Percentiles rank a stretch among this genome's conserved stretches.
Conservation (phyloP, 768 basidiomycete species). For the Pisolithus microcarpus region DNA sequence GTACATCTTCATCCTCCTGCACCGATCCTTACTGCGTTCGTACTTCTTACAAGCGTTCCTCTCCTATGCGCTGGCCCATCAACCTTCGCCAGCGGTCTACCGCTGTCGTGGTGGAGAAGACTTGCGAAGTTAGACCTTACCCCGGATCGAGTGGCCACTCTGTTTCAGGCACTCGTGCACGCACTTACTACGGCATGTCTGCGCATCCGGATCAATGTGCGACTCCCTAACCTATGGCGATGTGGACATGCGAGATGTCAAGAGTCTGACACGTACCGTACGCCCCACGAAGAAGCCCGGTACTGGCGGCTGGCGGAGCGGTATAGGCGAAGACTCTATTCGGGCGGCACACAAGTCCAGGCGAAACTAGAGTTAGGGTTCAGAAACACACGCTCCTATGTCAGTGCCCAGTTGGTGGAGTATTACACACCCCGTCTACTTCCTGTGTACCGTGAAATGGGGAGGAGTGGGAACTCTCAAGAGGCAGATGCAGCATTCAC, state of each 20-base stretch:
- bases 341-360: constrained; percentile 9
- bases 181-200: constrained; percentile 13
- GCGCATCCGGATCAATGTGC: constrained; percentile 8
- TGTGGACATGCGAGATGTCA: neutral
- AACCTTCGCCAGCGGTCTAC: constrained; percentile 4
- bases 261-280: constrained; percentile 15
- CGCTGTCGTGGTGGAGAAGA: constrained; percentile 1
- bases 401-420: constrained; percentile 16
- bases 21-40: constrained; percentile 5
- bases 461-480: neutral
- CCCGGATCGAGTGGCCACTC: neutral
- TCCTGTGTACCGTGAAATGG: constrained; percentile 29
- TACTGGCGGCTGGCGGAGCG: constrained; percentile 28
- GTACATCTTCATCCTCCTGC: constrained; percentile 1
- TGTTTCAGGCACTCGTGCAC: constrained; percentile 9
- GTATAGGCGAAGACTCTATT: constrained; percentile 21
- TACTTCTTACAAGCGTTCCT: constrained; percentile 7
- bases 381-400: no score
- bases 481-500: constrained; percentile 16
- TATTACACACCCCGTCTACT: constrained; percentile 34
- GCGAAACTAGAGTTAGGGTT: neutral
- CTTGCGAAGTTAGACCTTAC: neutral
- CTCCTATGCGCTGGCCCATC: constrained; percentile 2
- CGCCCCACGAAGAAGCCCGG: constrained; percentile 17
- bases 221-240: constrained; percentile 7